Base-by-base conservation (phyloP, 345 rosid species). In the Populus simonii region DNA sequence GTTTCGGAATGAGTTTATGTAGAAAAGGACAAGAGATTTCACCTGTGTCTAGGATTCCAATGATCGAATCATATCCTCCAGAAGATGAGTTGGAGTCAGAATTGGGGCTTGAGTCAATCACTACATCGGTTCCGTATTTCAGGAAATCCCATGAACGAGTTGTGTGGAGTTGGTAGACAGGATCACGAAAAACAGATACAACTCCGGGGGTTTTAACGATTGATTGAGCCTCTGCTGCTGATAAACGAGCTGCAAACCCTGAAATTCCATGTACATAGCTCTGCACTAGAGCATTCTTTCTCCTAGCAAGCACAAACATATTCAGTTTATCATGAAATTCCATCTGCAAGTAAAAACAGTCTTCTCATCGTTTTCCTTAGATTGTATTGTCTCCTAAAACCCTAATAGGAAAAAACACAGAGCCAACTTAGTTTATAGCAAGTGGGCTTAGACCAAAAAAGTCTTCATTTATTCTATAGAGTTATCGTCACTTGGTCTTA, bases 121-220 rank as follows among this genome's bases (percentile, higher is more conserved):
- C 66, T 33, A 88, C 74, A 11, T 88, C 83, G 68, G 87, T 88
- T 83, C 88, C 91, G 67, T 88, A 86, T 81, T 88, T 89, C 78
- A 93, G 85, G 82, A 94, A 94, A 79, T 94, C 98, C 97, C 97
- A 94, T 9, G 97, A 94, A 62, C 93, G 98, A 74, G 98, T 94
- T 8, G 98, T 94, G 82, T 93, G 97, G 81, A 94, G 93, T 68
- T 90, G 87, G 27, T 85, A 79, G 43, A 83, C 66, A 7, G 91
- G 88, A 67, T 93, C 95, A 36, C 91, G 90, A 80, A 94, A 91
- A 22, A 94, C 94, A 0, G 97, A 94, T 16, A 89, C 89, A 8
- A 94, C 98, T 76, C 92, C 97, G 0, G 86, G 88, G 78, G 84
- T 86, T 70, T 82, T 70, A 18, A 94, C 87, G 45, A 94, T 78